Evolutionary conservation across 108 stramenopile species (phyloP).

Genomic region (Cyclotella sp.): DNA sequence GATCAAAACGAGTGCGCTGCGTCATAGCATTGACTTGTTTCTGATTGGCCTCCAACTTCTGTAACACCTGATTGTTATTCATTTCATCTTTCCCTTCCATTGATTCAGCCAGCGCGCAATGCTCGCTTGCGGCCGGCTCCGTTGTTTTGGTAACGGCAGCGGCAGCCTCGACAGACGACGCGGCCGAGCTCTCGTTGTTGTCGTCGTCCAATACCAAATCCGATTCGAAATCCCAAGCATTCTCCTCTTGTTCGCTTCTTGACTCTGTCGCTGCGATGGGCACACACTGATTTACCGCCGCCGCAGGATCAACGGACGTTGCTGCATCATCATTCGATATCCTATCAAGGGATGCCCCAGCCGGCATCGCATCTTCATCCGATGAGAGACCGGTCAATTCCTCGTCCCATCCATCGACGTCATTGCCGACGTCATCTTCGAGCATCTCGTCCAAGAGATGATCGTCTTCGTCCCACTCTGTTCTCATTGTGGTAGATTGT

Average conservation of each 20-base stretch:
- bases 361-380: slow-evolving; percentile 4
- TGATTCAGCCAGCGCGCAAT: not conserved
- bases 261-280: not conserved
- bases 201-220: not conserved
- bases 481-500: slow-evolving; percentile 9
- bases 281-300: not conserved
- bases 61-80: not conserved
- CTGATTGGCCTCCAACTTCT: not conserved
- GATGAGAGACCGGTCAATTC: slow-evolving; percentile 20
- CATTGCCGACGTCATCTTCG: slow-evolving; percentile 16
- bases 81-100: not conserved
- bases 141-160: not conserved
- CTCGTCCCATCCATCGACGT: slow-evolving; percentile 26
- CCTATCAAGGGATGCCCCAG: not conserved
- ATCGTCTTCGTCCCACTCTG: slow-evolving; percentile 46
- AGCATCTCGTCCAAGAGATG: slow-evolving; percentile 36
- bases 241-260: not conserved
- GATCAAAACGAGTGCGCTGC: no score
- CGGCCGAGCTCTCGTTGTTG: no score
- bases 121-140: not conserved
- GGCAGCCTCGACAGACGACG: not conserved
- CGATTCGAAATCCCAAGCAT: slow-evolving; percentile 18
- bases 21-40: no score
- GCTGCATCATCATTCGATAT: not conserved
- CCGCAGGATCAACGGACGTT: not conserved